These are phyloP conservation scores for Aspergillus sojae DNA, from an alignment of 2,329 filamentous ascomycete species.

Conservation along the genomic window DNA sequence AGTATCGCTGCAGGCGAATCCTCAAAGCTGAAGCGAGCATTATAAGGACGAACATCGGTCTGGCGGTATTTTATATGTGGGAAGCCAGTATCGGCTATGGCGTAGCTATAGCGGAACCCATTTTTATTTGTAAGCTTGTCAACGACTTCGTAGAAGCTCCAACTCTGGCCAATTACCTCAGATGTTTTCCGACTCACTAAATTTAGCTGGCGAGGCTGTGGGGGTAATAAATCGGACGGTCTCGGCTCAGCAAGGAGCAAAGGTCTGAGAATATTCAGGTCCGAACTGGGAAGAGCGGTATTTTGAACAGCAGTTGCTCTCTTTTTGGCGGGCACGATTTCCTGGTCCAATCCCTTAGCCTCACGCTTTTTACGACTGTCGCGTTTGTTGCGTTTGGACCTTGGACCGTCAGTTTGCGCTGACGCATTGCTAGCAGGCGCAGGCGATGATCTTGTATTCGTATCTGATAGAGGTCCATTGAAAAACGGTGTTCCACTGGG, in stretches of 20 bases:
- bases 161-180: constrained; percentile 35
- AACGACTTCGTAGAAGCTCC: constrained; percentile 47
- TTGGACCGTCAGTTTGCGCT: constrained; percentile 31
- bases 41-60: constrained; percentile 81
- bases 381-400: constrained; percentile 45
- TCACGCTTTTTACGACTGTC: constrained; percentile 49
- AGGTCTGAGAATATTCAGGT: constrained; percentile 44
- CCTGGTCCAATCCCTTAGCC: constrained; percentile 44
- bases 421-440: constrained; percentile 33
- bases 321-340: constrained; percentile 41
- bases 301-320: constrained; percentile 31
- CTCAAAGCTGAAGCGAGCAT: constrained; percentile 86
- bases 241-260: constrained; percentile 44
- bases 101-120: constrained; percentile 84
- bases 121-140: constrained; percentile 65
- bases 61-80: constrained; percentile 88
- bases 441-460: constrained; percentile 38
- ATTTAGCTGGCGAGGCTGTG: constrained; percentile 45
- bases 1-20: constrained; percentile 85
- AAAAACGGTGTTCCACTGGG: constrained; percentile 33
- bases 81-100: constrained; percentile 85
- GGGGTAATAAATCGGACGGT: constrained; percentile 39
- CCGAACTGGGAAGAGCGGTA: constrained; percentile 39
- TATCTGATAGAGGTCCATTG: constrained; percentile 31
- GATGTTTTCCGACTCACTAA: constrained; percentile 40